phyloP scores from a whole-genome alignment of 495 filamentous ascomycete genomes.

The Neurospora cerealis region DNA sequence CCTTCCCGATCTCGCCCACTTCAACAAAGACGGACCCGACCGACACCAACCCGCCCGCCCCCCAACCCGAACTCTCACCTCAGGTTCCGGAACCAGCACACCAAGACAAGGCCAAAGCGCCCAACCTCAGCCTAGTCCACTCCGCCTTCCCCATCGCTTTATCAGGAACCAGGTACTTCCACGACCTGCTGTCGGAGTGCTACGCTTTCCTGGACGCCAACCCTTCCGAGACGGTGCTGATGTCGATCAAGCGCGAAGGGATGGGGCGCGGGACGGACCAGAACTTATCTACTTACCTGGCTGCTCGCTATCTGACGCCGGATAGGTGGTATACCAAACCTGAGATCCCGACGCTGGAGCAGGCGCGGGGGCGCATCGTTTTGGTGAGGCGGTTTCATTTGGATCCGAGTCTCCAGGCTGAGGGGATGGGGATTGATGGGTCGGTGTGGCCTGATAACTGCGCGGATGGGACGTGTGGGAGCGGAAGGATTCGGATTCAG shows the following conservation, averaged over 20 bases:
- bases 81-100: constrained; percentile 22
- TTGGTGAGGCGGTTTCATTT: constrained; percentile 73
- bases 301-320: constrained; percentile 57
- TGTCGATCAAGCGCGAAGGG: constrained; percentile 88
- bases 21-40: constrained; percentile 14
- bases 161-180: constrained; percentile 56
- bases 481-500: constrained; percentile 72
- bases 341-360: constrained; percentile 70
- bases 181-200: constrained; percentile 55
- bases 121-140: constrained; percentile 45
- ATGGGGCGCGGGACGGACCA: constrained; percentile 69
- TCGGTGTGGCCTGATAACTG: constrained; percentile 85
- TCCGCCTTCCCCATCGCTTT: constrained; percentile 38
- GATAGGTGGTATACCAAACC: constrained; percentile 69
- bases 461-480: constrained; percentile 58
- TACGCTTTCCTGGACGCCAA: constrained; percentile 67
- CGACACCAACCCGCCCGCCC: neutral
- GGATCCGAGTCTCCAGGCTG: constrained; percentile 44
- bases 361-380: constrained; percentile 73
- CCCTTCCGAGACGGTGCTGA: constrained; percentile 71
- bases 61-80: neutral
- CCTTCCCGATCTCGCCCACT: constrained; percentile 35
- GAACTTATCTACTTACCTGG: constrained; percentile 61
- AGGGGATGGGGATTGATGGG: constrained; percentile 75
- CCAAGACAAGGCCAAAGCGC: constrained; percentile 40